Conservation (phyloP, 2,329 filamentous ascomycete species). For the Xylogone sp. region DNA sequence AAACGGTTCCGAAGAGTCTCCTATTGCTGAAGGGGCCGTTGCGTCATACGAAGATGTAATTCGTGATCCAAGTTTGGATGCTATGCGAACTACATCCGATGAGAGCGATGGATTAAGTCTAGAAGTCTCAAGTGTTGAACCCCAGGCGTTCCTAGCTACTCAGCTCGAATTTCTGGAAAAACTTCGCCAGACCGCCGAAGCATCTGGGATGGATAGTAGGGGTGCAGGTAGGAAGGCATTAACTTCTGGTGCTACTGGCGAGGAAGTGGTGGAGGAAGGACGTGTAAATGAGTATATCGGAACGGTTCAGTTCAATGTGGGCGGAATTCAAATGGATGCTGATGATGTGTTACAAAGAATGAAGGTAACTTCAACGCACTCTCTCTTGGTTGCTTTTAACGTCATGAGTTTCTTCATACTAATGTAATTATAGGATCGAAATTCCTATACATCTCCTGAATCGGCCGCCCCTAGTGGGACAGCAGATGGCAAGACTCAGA, state of each 20-base stretch:
- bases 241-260: slow-evolving; percentile 12
- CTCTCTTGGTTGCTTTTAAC: not conserved
- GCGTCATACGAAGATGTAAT: slow-evolving; percentile 76
- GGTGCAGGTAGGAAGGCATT: slow-evolving; percentile 17
- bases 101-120: slow-evolving; percentile 32
- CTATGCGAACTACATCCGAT: slow-evolving; percentile 50
- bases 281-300: slow-evolving; percentile 70
- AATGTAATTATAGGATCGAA: slow-evolving; percentile 24
- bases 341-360: slow-evolving; percentile 88
- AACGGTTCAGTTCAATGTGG: slow-evolving; percentile 96
- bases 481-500: slow-evolving; percentile 45
- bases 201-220: slow-evolving; percentile 31
- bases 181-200: slow-evolving; percentile 50
- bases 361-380: slow-evolving; percentile 54
- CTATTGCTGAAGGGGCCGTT: slow-evolving; percentile 54
- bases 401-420: not conserved
- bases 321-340: slow-evolving; percentile 92
- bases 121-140: slow-evolving; percentile 65
- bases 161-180: slow-evolving; percentile 75
- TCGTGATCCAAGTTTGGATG: slow-evolving; percentile 66
- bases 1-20: slow-evolving; percentile 15
- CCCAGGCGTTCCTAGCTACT: slow-evolving; percentile 71
- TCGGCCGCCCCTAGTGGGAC: slow-evolving; percentile 22
- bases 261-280: slow-evolving; percentile 21
- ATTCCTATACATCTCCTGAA: slow-evolving; percentile 28